A percentile compares a stretch with the other conserved stretches of the same genome.
phyloP scores from a whole-genome alignment of 1,139 yeast species.

The Maudiozyma humilis region DNA sequence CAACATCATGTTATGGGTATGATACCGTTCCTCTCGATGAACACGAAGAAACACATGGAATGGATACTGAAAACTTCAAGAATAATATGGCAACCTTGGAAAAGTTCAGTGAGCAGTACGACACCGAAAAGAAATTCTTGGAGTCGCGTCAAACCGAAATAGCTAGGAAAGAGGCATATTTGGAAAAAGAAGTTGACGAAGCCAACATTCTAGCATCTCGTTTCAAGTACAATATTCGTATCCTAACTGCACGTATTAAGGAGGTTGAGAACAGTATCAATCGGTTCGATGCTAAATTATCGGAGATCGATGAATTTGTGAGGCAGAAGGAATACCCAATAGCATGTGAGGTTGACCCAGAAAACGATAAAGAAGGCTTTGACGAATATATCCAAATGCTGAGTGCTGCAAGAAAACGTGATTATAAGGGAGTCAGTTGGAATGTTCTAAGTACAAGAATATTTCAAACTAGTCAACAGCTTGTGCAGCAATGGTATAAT shows the following conservation, averaged over 20 bases:
- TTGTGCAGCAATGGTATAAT: constrained; percentile 14
- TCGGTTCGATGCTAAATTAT: constrained; percentile 39
- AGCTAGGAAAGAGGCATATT: constrained; percentile 30
- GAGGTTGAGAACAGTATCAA: constrained; percentile 74
- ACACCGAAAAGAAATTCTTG: constrained; percentile 30
- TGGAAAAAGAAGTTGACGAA: constrained; percentile 49
- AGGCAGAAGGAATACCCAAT: constrained; percentile 1
- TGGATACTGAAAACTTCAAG: constrained; percentile 10
- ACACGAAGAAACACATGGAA: neutral
- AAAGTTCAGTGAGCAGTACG: constrained; percentile 23
- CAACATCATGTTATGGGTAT: neutral
- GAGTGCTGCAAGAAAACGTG: constrained; percentile 11
- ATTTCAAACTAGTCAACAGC: constrained; percentile 11
- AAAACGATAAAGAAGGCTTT: constrained; percentile 14
- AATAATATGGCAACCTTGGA: constrained; percentile 11
- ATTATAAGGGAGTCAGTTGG: constrained; percentile 17
- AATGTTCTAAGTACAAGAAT: constrained; percentile 14
- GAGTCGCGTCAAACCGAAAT: constrained; percentile 32
- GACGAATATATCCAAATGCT: constrained; percentile 14
- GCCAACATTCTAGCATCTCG: constrained; percentile 67
- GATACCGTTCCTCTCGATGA: neutral
- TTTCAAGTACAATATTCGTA: constrained; percentile 68
- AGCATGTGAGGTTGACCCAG: neutral
- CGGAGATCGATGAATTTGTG: constrained; percentile 31
- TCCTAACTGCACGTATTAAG: constrained; percentile 61